Percentiles rank a stretch among this genome's conserved stretches.
These are phyloP conservation scores for Mycena vitilis DNA, from an alignment of 768 basidiomycete genomes.

Conservation along the genomic window DNA sequence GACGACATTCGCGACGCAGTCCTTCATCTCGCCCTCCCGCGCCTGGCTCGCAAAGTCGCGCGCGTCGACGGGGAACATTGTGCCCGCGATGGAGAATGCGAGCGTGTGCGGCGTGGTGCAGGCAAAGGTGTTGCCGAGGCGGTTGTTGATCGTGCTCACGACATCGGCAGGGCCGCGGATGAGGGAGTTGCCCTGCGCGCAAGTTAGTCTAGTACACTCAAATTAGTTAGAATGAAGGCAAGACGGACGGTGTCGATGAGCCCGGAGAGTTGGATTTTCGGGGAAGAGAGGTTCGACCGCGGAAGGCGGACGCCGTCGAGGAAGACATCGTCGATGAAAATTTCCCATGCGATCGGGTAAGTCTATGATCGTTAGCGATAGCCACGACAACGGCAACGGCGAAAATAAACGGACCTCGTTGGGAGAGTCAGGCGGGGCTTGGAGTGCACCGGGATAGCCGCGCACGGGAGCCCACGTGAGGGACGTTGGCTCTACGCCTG, in stretches of 20 bases:
- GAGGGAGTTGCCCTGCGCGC: constrained; percentile 75
- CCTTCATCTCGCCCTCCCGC: constrained; percentile 48
- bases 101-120: constrained; percentile 73
- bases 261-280: constrained; percentile 67
- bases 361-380: constrained; percentile 48
- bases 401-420: constrained; percentile 62
- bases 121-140: constrained; percentile 58
- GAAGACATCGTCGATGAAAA: constrained; percentile 76
- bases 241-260: constrained; percentile 75
- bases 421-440: constrained; percentile 65
- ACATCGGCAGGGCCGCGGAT: constrained; percentile 81
- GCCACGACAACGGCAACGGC: not conserved
- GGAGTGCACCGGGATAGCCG: constrained; percentile 68
- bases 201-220: no score
- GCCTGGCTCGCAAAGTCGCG: constrained; percentile 71
- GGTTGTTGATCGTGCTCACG: constrained; percentile 56
- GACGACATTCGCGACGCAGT: constrained; percentile 67
- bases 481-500: constrained; percentile 55
- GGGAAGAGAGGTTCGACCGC: constrained; percentile 61
- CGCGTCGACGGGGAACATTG: constrained; percentile 78
- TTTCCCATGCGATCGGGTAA: constrained; percentile 79
- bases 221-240: constrained; percentile 5
- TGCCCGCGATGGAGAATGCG: constrained; percentile 75
- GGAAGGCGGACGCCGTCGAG: constrained; percentile 74
- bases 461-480: constrained; percentile 78